A percentile compares a stretch with the other conserved stretches of the same genome.
Conservation (phyloP, 2,329 filamentous ascomycete genomes). For the Volutella citrinella region DNA sequence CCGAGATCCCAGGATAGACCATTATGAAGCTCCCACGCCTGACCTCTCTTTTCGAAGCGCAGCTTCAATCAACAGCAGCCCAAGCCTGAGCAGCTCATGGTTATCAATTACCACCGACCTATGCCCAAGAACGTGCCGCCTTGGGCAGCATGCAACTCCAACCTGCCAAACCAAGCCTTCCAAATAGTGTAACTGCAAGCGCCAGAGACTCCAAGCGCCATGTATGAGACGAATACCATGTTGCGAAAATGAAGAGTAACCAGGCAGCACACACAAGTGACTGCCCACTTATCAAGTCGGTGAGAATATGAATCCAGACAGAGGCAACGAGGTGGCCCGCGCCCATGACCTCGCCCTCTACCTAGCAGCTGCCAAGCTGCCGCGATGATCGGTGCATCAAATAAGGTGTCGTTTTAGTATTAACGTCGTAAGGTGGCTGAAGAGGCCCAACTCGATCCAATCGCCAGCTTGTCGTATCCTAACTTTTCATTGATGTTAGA, state of each 20-base stretch:
- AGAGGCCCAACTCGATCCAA: conserved; percentile 28
- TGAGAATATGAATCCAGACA: conserved; percentile 28
- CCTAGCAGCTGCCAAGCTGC: conserved; percentile 18
- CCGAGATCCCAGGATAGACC: conserved; percentile 15
- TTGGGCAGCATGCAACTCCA: conserved; percentile 34
- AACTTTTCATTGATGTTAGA: conserved; percentile 15
- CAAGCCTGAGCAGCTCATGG: conserved; percentile 15
- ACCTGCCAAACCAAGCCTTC: conserved; percentile 34
- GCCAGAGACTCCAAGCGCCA: conserved; percentile 41
- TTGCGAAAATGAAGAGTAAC: conserved; percentile 33
- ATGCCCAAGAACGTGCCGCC: conserved; percentile 21
- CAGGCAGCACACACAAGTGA: conserved; percentile 25
- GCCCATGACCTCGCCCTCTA: conserved; percentile 12
- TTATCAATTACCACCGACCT: conserved; percentile 24
- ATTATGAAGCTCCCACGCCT: conserved; percentile 14
- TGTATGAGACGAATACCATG: conserved; percentile 37
- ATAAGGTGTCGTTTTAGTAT: conserved; percentile 27
- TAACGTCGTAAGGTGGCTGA: conserved; percentile 31
- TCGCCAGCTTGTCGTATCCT: conserved; percentile 26
- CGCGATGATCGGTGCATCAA: conserved; percentile 21
- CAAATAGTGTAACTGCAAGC: conserved; percentile 25
- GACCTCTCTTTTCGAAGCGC: conserved; percentile 20
- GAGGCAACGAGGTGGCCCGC: conserved; percentile 10
- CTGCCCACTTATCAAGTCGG: conserved; percentile 24
- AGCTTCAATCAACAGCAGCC: conserved; percentile 22